Evolutionary conservation across 2,329 filamentous ascomycete genomes (phyloP), one percentile per base, ranked within the genome.

Genomic region (Akanthomyces muscarius): DNA sequence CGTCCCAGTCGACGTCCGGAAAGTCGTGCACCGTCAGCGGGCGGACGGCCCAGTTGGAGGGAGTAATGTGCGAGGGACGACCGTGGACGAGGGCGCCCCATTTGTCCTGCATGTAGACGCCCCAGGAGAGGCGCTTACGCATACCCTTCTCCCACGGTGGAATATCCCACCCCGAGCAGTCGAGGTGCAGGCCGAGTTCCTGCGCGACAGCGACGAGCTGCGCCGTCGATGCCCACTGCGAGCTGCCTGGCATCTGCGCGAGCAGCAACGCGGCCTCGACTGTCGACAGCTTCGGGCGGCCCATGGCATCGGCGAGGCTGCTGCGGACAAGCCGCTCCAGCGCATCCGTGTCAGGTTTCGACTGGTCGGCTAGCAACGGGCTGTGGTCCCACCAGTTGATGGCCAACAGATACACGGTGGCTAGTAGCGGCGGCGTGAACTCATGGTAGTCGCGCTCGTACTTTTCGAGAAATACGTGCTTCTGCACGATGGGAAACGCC

Each of bases 61-160:
- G 74, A 66, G 85, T 83, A 47, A 87, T 84, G 67, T 96, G 92
- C 5, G 91, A 95, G 0, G 92, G 92, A 13, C 92, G 87, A 53
- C 92, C 92, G 70, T 96, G 90, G 28, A 95, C 88, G 23, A 96
- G 80, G 2, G 92, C 88, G 18, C 90, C 91, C 92, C 92, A 96
- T 75, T 84, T 96, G 75, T 97, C 93, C 76, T 97, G 92, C 89
- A 96, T 94, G 73, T 95, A 96, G 57, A 96, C 76, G 2, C 91
- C 92, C 92, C 93, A 97, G 1, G 91, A 92, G 48, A 97, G 83
- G 55, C 93, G 86, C 73, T 94, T 95, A 65, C 93, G 84, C 64
- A 97, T 75, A 0, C 91, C 90, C 68, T 90, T 89, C 74, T 97
- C 92, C 92, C 92, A 97, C 0, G 83, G 82, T 33, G 92, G 91